A percentile compares a stretch with the other conserved stretches of the same genome.
Evolutionary conservation across 2,329 filamentous ascomycete species (phyloP).

Genomic region (Aspergillus versicolor): DNA sequence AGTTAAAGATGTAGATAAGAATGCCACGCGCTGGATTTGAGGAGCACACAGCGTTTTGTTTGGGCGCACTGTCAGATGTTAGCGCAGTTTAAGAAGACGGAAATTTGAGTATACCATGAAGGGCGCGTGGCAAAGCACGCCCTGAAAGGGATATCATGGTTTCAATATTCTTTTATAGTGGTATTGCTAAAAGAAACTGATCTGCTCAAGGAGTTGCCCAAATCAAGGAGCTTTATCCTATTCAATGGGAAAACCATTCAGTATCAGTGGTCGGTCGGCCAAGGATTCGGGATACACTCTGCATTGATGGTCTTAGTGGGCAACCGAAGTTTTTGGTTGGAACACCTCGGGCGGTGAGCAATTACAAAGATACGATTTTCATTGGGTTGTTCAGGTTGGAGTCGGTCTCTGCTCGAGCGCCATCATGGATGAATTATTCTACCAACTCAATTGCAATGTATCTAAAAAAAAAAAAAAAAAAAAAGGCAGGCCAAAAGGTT

Average conservation of each 20-base stretch:
- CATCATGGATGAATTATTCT: too few relatives aligned
- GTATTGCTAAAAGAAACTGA: not conserved
- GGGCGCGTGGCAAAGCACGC: slow-evolving; percentile 28
- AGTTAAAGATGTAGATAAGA: slow-evolving; percentile 44
- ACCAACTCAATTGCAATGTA: too few relatives aligned
- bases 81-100: slow-evolving; percentile 13
- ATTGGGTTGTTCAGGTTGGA: not conserved
- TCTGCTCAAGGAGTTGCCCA: not conserved
- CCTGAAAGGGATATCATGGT: slow-evolving; percentile 28
- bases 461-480: too few relatives aligned
- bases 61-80: slow-evolving; percentile 28
- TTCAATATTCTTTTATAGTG: not conserved
- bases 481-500: too few relatives aligned
- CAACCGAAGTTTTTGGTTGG: not conserved
- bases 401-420: too few relatives aligned
- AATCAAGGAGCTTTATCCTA: not conserved
- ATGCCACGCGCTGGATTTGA: slow-evolving; percentile 37
- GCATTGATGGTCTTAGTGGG: slow-evolving; percentile 14
- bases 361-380: not conserved
- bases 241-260: slow-evolving; percentile 2
- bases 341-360: not conserved
- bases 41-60: slow-evolving; percentile 29
- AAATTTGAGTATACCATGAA: slow-evolving; percentile 24
- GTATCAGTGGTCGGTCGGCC: not conserved
- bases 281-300: slow-evolving; percentile 9